Evolutionary conservation across 2,329 filamentous ascomycete genomes (phyloP).

Genomic region (Microdochium trichocladiopsis): DNA sequence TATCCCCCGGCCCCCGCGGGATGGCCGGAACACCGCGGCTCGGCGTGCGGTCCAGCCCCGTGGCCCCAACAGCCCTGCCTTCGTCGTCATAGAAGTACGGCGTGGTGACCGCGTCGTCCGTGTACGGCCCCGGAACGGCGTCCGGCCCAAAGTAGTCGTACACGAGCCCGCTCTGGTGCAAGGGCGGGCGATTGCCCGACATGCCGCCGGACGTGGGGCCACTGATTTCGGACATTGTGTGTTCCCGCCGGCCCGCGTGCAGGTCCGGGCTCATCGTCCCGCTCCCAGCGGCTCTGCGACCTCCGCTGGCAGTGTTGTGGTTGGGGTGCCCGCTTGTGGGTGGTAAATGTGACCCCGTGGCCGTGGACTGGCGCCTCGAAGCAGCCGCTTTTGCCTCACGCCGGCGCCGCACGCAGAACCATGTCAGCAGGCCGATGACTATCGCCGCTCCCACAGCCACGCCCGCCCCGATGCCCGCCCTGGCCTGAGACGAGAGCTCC

Average conservation of each 20-base stretch:
- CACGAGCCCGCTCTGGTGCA: conserved; percentile 17
- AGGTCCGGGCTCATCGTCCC: not conserved
- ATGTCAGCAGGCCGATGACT: conserved; percentile 34
- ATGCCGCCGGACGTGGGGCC: conserved; percentile 6
- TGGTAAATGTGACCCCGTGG: conserved; percentile 1
- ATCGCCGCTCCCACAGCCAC: conserved; percentile 34
- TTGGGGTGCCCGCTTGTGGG: conserved; percentile 2
- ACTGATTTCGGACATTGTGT: conserved; percentile 25
- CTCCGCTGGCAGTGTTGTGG: conserved; percentile 7
- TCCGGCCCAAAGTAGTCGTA: conserved; percentile 37
- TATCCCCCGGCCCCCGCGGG: conserved; percentile 41
- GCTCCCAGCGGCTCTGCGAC: conserved; percentile 5
- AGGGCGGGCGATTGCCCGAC: conserved; percentile 10
- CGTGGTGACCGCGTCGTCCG: conserved; percentile 19
- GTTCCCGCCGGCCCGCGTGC: conserved; percentile 9
- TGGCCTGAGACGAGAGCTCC: conserved; percentile 39
- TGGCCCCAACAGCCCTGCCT: conserved; percentile 10
- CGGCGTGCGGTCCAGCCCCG: conserved; percentile 14
- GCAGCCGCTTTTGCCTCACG: conserved; percentile 11
- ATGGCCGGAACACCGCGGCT: conserved; percentile 30
- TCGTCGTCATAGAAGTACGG: conserved; percentile 6
- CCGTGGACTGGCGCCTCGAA: conserved; percentile 5
- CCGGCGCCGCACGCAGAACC: conserved; percentile 38
- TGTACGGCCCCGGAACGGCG: conserved; percentile 38
- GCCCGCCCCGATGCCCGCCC: conserved; percentile 50